Conservation (phyloP, 1,284 basidiomycete genomes). For the Boletellus dicymbophilus region DNA sequence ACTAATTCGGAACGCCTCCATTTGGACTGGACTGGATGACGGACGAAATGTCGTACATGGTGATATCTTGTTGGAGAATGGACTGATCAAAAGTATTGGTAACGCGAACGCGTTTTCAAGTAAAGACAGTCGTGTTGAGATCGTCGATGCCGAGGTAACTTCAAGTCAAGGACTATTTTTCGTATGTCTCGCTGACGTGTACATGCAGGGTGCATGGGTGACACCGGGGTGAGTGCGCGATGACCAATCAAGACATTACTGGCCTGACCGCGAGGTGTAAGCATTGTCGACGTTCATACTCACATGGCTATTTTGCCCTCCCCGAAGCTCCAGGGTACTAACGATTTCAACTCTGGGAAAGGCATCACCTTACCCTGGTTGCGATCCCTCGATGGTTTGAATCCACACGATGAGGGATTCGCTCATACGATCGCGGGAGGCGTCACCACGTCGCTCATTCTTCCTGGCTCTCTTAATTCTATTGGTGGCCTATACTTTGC, state of each 20-base stretch:
- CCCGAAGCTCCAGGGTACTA: constrained; percentile 44
- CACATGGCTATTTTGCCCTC: constrained; percentile 55
- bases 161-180: background rate
- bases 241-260: background rate
- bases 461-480: constrained; percentile 58
- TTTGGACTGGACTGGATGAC: constrained; percentile 77
- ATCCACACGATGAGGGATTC: constrained; percentile 34
- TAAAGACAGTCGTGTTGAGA: constrained; percentile 4
- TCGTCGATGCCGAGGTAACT: constrained; percentile 29
- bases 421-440: constrained; percentile 36
- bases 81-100: constrained; percentile 52
- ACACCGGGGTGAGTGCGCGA: constrained; percentile 40
- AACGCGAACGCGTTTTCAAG: constrained; percentile 23
- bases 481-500: constrained; percentile 48
- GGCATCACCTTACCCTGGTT: constrained; percentile 43
- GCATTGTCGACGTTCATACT: constrained; percentile 63
- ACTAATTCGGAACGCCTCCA: constrained; percentile 71
- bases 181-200: background rate
- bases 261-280: background rate
- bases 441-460: constrained; percentile 69
- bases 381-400: constrained; percentile 30
- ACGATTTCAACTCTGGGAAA: constrained; percentile 42
- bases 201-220: constrained; percentile 43
- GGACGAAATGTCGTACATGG: constrained; percentile 63
- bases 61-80: constrained; percentile 55